These are phyloP conservation scores for Amauroascus verrucosus DNA, from an alignment of 2,329 filamentous ascomycete species.

Conservation along the genomic window DNA sequence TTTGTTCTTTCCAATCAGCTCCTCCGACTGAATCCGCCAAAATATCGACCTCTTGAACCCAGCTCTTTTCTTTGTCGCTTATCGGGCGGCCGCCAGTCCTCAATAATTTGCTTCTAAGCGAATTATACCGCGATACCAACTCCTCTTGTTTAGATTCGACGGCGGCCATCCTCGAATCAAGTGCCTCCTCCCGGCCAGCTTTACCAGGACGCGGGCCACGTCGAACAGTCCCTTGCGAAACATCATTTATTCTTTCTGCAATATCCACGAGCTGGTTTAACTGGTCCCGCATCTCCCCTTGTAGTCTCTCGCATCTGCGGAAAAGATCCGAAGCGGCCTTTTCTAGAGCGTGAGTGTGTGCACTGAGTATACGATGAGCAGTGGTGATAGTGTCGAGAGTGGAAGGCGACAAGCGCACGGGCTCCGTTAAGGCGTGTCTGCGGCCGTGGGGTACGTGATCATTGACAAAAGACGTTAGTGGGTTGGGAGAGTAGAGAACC, in stretches of 20 bases:
- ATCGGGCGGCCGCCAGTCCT: constrained; percentile 37
- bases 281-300: constrained; percentile 40
- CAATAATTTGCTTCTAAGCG: constrained; percentile 35
- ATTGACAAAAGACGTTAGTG: constrained; percentile 34
- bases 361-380: constrained; percentile 39
- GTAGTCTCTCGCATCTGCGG: constrained; percentile 41
- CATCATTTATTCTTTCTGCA: constrained; percentile 36
- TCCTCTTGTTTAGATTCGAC: constrained; percentile 33
- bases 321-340: constrained; percentile 43
- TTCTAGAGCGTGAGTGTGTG: constrained; percentile 38
- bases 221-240: constrained; percentile 27
- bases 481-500: constrained; percentile 31
- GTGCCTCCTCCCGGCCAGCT: constrained; percentile 24
- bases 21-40: constrained; percentile 30
- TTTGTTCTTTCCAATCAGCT: constrained; percentile 17
- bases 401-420: constrained; percentile 39
- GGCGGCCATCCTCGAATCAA: constrained; percentile 33
- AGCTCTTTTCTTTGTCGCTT: constrained; percentile 38
- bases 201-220: constrained; percentile 22
- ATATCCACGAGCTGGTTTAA: constrained; percentile 37
- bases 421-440: constrained; percentile 34
- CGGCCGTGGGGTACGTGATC: constrained; percentile 36
- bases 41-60: constrained; percentile 36
- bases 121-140: constrained; percentile 35
- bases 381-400: constrained; percentile 40